These are phyloP conservation scores for Dactylella cylindrospora DNA, from an alignment of 2,329 filamentous ascomycete species.

Conservation along the genomic window DNA sequence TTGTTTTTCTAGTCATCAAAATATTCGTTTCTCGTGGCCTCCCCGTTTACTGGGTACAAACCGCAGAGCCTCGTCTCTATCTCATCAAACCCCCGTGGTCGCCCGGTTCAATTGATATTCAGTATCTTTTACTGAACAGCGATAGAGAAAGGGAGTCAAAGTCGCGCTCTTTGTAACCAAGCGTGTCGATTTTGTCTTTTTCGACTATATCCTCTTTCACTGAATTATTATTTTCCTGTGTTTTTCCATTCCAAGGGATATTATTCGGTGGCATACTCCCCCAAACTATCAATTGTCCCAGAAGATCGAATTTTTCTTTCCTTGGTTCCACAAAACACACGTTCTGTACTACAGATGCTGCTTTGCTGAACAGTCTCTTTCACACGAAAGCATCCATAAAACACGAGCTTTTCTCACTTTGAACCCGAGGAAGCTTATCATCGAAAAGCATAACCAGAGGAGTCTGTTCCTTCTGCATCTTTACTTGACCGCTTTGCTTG, in stretches of 20 bases:
- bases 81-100: conserved; percentile 36
- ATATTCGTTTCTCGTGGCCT: conserved; percentile 15
- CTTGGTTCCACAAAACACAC: conserved; percentile 39
- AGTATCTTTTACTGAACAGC: neutral
- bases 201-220: neutral
- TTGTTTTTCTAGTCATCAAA: conserved; percentile 2
- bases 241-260: conserved; percentile 12
- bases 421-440: conserved; percentile 38
- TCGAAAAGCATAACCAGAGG: conserved; percentile 17
- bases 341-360: conserved; percentile 37
- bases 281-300: neutral
- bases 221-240: neutral
- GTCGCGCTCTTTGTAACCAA: conserved; percentile 42
- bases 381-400: conserved; percentile 6
- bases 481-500: conserved; percentile 41
- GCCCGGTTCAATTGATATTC: conserved; percentile 43
- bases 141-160: conserved; percentile 21
- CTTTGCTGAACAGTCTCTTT: conserved; percentile 26
- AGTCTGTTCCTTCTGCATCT: conserved; percentile 39
- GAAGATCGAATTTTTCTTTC: conserved; percentile 23
- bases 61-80: conserved; percentile 21
- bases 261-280: conserved; percentile 5
- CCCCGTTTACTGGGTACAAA: conserved; percentile 14
- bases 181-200: conserved; percentile 26
- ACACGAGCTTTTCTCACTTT: conserved; percentile 40